phyloP scores from a whole-genome alignment of 768 basidiomycete species.

The Auriscalpium orientale region DNA sequence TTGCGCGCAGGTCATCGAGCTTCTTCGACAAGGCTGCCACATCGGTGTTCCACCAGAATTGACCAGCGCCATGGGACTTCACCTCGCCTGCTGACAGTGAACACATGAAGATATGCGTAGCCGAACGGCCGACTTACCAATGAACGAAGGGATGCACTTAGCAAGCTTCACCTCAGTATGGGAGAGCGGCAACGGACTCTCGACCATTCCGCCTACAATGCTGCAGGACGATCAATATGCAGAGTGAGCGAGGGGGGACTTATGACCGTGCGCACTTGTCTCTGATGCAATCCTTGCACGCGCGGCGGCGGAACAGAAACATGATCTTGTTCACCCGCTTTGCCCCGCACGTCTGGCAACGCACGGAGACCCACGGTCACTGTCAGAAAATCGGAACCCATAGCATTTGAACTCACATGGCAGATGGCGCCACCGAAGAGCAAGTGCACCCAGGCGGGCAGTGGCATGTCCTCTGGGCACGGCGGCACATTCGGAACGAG shows the following conservation, averaged over 20 bases:
- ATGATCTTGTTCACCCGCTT: conserved; percentile 5
- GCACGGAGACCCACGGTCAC: not conserved
- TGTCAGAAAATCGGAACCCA: no score
- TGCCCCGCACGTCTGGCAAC: conserved; percentile 6
- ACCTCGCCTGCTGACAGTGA: no score
- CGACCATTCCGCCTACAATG: not conserved
- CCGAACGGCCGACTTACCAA: no score
- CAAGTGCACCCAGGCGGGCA: conserved; percentile 5
- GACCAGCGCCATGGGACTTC: no score
- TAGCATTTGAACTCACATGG: not conserved
- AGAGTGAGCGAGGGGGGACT: not conserved
- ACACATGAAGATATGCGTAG: no score
- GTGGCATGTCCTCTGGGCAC: conserved; percentile 7
- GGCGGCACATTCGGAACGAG: not conserved
- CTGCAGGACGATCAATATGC: not conserved
- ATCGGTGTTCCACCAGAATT: no score
- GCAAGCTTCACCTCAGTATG: no score
- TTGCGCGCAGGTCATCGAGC: no score
- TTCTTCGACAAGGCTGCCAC: no score
- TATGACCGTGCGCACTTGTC: not conserved
- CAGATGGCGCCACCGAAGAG: conserved; percentile 11
- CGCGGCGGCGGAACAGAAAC: conserved; percentile 9
- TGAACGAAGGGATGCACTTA: no score
- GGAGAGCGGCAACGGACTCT: not conserved
- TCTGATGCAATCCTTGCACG: conserved; percentile 8